phyloP scores from a whole-genome alignment of 768 basidiomycete species.

The Chiua virens region DNA sequence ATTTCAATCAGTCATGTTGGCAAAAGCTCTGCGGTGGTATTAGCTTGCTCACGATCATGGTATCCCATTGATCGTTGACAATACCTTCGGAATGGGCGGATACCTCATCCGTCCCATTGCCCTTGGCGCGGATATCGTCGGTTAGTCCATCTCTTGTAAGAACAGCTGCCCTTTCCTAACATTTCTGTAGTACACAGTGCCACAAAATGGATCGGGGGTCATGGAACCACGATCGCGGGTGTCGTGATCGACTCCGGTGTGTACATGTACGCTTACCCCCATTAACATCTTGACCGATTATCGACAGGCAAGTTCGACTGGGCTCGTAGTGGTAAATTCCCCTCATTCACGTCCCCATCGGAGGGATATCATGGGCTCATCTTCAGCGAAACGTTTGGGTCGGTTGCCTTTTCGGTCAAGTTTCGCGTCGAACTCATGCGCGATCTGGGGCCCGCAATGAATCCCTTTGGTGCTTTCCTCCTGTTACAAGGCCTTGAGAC shows the following conservation, averaged over 20 bases:
- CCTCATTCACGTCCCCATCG: slow-evolving; percentile 52
- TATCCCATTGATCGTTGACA: slow-evolving; percentile 66
- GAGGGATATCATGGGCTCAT: slow-evolving; percentile 57
- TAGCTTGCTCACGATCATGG: slow-evolving; percentile 60
- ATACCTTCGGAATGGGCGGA: slow-evolving; percentile 63
- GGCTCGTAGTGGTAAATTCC: slow-evolving; percentile 52
- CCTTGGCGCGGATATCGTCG: slow-evolving; percentile 56
- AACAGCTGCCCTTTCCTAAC: not conserved
- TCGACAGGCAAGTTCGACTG: slow-evolving; percentile 56
- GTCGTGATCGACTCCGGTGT: slow-evolving; percentile 59
- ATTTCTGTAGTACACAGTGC: slow-evolving; percentile 46
- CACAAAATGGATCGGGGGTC: slow-evolving; percentile 69
- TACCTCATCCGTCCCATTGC: slow-evolving; percentile 55
- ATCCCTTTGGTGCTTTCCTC: slow-evolving; percentile 59
- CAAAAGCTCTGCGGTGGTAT: not conserved
- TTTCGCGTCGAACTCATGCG: slow-evolving; percentile 52
- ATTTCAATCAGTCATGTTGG: not conserved
- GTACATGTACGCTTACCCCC: slow-evolving; percentile 9
- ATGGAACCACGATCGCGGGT: slow-evolving; percentile 67
- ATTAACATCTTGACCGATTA: not conserved
- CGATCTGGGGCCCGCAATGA: slow-evolving; percentile 52
- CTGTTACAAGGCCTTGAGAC: slow-evolving; percentile 63
- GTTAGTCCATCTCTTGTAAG: slow-evolving; percentile 20
- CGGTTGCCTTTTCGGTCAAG: slow-evolving; percentile 50
- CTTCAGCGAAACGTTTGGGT: slow-evolving; percentile 51